Conservation (phyloP, 2,329 filamentous ascomycete species). For the Biscogniauxia mediterranea region DNA sequence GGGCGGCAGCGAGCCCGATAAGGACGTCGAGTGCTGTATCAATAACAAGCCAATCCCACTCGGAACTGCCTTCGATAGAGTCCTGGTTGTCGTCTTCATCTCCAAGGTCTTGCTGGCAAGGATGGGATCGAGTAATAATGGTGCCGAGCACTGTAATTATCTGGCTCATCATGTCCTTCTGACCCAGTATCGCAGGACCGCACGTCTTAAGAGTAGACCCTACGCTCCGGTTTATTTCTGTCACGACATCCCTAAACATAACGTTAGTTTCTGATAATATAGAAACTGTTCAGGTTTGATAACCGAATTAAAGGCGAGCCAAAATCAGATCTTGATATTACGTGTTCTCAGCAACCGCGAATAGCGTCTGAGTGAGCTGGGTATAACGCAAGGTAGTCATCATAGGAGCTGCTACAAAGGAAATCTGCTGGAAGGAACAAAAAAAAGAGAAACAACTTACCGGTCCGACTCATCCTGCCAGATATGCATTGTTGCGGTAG, state of each 20-base stretch:
- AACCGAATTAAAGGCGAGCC: slow-evolving; percentile 2
- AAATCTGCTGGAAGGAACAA: slow-evolving; percentile 32
- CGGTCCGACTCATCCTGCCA: slow-evolving; percentile 91
- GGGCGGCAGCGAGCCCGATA: slow-evolving; percentile 76
- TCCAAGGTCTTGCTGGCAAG: slow-evolving; percentile 87
- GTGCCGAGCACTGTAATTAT: slow-evolving; percentile 72
- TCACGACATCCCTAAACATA: slow-evolving; percentile 72
- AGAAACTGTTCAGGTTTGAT: background rate
- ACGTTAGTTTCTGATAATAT: slow-evolving; percentile 16
- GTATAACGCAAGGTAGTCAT: slow-evolving; percentile 93
- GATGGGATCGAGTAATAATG: slow-evolving; percentile 86
- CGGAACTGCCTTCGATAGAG: slow-evolving; percentile 75
- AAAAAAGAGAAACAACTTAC: slow-evolving; percentile 57
- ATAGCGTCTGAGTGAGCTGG: slow-evolving; percentile 99
- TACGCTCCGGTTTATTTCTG: slow-evolving; percentile 92
- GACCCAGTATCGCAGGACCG: slow-evolving; percentile 79
- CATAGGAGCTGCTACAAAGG: slow-evolving; percentile 48
- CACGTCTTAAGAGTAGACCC: slow-evolving; percentile 87
- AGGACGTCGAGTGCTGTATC: slow-evolving; percentile 92
- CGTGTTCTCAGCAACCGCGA: slow-evolving; percentile 89
- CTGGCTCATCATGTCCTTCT: slow-evolving; percentile 71
- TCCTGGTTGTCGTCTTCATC: slow-evolving; percentile 75
- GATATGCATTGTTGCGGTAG: slow-evolving; percentile 77
- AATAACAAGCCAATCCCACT: slow-evolving; percentile 96
- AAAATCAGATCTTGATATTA: slow-evolving; percentile 51